Evolutionary conservation across 1,284 basidiomycete genomes (phyloP).

Genomic region (Puccinia novopanici): DNA sequence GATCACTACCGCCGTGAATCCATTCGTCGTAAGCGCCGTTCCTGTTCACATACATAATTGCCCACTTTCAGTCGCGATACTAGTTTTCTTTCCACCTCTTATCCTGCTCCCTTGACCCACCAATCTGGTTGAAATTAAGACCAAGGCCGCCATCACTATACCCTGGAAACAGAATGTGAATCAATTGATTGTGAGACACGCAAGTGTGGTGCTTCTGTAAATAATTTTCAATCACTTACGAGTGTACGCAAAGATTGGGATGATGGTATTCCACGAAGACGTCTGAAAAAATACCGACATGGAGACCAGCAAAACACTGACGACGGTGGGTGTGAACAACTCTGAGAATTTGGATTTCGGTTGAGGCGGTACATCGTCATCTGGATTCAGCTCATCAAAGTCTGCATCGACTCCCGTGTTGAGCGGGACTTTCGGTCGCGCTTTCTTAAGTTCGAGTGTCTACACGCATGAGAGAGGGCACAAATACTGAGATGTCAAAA

Average conservation of each 20-base stretch:
- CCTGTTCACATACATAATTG: background rate
- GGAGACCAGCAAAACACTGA: slow-evolving; percentile 31
- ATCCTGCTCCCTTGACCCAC: background rate
- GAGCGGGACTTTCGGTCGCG: too few species aligned
- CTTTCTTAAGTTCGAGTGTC: slow-evolving; percentile 6
- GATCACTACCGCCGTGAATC: slow-evolving; percentile 22
- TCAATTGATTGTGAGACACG: too few species aligned
- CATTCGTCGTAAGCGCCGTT: slow-evolving; percentile 37
- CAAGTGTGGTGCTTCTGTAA: too few species aligned
- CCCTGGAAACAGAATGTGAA: slow-evolving; percentile 3
- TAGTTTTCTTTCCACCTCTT: too few species aligned
- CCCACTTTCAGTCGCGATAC: too few species aligned
- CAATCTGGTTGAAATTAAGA: slow-evolving; percentile 36
- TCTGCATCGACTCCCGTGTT: too few species aligned
- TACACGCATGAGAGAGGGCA: too few species aligned
- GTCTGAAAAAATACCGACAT: slow-evolving; percentile 30
- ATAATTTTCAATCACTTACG: slow-evolving; percentile 30
- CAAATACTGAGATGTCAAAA: too few species aligned
- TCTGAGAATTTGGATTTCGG: background rate
- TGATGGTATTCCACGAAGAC: slow-evolving; percentile 31
- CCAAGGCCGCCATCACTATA: slow-evolving; percentile 44
- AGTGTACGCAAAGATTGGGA: slow-evolving; percentile 49
- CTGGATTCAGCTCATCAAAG: too few species aligned
- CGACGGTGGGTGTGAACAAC: slow-evolving; percentile 24
- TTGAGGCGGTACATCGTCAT: too few species aligned